Base-by-base conservation (phyloP, 2,329 filamentous ascomycete species). In the Anthostomella pinea region DNA sequence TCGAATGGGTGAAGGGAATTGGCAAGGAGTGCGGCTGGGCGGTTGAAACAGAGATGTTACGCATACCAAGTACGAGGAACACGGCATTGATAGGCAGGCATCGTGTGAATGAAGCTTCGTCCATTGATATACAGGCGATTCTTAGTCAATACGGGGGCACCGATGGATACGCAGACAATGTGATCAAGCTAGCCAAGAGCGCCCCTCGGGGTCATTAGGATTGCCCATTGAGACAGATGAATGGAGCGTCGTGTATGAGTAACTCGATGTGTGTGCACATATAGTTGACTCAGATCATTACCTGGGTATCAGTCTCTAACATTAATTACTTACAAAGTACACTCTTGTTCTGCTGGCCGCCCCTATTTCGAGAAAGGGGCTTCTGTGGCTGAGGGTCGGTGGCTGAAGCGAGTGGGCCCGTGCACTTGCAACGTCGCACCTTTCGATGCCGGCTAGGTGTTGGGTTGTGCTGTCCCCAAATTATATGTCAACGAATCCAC, bases 51-150 rank as follows among this genome's bases (percentile, higher is more conserved):
- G 91, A 95, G 53, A 81, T 93, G 70, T 63, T 98, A 52, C 74
- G 91, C 29, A 97, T 98, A 45, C 93, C 93, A 1, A 94, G 87
- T 60, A 96, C 91, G 24, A 73, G 93, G 44, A 97, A 97, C 61
- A 80, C 83, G 13, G 87, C 83, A 1, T 68, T 98, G 19, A 58
- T 97, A 25, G 90, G 90, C 4, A 74, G 87, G 20, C 63, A 56
- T 27, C 62, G 64, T 31, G 56, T 51, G 4, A 50, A 42, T 30
- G 30, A 45, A 0, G 27, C 38, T 1, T 52, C 51, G 3, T 51
- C 66, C 8, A 46, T 68, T 5, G 63, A 75, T 31, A 50, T 78
- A 15, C 38, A 61, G 9, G 56, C 58, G 2, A 52, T 83, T 14
- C 52, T 80, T 10, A 47, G 55, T 9, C 68, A 67, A 41, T 75